Evolutionary conservation across 2,329 filamentous ascomycete genomes (phyloP), one percentile per base, ranked within the genome.

Genomic region (Amauroascus niger): DNA sequence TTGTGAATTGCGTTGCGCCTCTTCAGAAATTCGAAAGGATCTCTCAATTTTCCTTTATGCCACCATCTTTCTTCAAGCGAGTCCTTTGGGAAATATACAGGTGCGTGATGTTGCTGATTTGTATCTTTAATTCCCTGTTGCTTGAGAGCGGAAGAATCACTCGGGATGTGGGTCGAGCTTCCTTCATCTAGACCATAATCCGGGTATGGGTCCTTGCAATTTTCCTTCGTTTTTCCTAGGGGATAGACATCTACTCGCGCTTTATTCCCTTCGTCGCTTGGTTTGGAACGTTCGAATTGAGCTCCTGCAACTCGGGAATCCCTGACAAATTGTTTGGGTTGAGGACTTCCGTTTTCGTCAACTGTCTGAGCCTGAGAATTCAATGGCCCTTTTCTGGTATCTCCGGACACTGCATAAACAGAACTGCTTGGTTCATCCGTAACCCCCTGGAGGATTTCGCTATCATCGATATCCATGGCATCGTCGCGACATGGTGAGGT

Each of bases 331-430:
- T 40, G 30, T 18, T 37, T 28, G 13, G 58, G 62, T 41, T 62
- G 62, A 33, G 69, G 69, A 51, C 68, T 71, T 33, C 69, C 69
- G 57, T 71, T 68, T 8, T 58, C 58, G 53, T 71, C 68, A 8
- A 71, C 68, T 16, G 66, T 64, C 37, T 53, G 52, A 28, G 18
- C 47, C 13, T 56, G 57, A 22, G 41, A 47, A 16, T 40, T 41
- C 7, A 30, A 43, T 43, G 35, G 32, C 22, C 18, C 22, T 32
- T 28, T 44, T n/a, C 2, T 14, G n/a, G 1, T 9, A 16, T 33
- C 30, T 45, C 18, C 26, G 2, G 49, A 45, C 16, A 49, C 4
- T 1, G 8, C 24, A 11, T 32, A 37, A 26, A 37, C 22, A 24
- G 46, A 37, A n/a, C 6, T 28, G 20, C 32, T 18, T 20, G 33